Evolutionary conservation across 495 filamentous ascomycete genomes (phyloP), one percentile per base, ranked within the genome.

Genomic region (Aspergillus cristatus): DNA sequence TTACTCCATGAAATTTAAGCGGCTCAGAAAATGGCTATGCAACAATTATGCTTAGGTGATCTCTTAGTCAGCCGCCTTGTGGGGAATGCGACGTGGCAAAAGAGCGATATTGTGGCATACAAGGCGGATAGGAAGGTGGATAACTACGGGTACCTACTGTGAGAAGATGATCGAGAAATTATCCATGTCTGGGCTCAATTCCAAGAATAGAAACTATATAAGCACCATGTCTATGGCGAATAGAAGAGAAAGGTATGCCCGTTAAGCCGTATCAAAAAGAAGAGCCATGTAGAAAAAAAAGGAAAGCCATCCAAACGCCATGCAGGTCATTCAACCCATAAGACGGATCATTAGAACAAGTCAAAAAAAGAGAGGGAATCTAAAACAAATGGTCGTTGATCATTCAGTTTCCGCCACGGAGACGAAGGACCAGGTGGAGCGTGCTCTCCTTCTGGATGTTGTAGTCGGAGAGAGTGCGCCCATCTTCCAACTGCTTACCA

Each of bases 371-470:
- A 15, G 34, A 50, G 47, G 46, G 41, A 41, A 14, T 33, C 42
- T 22, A 30, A 35, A 35, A 33, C 36, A n/a, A 17, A 18, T 22
- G 14, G 22, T 24, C 5, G 12, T 8, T 14, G 14, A 28, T 24
- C 5, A 6, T 7, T 18, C 37, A 85, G 62, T 83, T 79, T 41
- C 85, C 86, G 47, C 86, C 86, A 70, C 86, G 85, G 43, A 93
- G 79, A 63, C 86, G 82, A 43, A 93, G 76, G 38, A 91, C 86
- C 66, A 93, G 64, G 59, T 93, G 86, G 18, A 93, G 76, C 2
- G 86, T 93, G 48, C 75, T 81, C 71, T 93, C 86, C 72, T 93
- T 91, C 71, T 93, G 86, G 49, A 93, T 93, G 65, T 93, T 93
- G 75, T 93, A 93, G 55, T 93, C 86, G 37, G 79, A 84, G 37